Evolutionary conservation across 208 protist species (phyloP), one percentile per base, ranked within the genome.

Genomic region (Trypanosoma lewisi): DNA sequence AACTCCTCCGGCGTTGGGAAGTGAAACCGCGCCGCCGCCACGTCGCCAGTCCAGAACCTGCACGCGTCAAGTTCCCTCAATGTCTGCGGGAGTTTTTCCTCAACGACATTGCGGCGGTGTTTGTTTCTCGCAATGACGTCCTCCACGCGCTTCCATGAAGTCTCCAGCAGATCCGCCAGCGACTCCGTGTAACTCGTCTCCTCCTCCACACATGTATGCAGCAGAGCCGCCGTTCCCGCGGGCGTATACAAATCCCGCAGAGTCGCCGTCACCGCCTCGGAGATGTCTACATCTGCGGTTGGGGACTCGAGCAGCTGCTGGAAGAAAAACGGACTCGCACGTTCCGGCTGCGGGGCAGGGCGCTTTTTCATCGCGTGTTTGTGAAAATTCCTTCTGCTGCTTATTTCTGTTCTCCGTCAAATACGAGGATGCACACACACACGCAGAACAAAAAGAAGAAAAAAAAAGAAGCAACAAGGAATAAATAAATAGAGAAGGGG

Each of bases 121-220:
- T 42, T 52, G 56, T 94, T 94, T 45, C 73, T 77, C 27, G 41
- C 59, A 28, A 83, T 59, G 0, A 86, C 16, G 1, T 39, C 74
- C 69, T 91, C 87, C 27, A 94, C 87, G 17, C 73, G 52, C 6
- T 17, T 37, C 87, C 87, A 94, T 37, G 78, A 73, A 27, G 51
- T 73, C 0, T 61, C 61, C 17, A 91, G 64, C 12, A 73, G 41
- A 8, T 47, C 50, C 25, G 70, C 75, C 17, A 94, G 62, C 11
- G 42, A 33, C 23, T 73, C 60, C 8, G 74, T 70, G 0, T 54
- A 34, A 16, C 17, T 28, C n/a, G 52, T 66, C 60, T 93, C 86
- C 1, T 34, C 47, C 4, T 45, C 28, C 0, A 65, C 14, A 17
- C 74, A 59, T 11, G 19, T 11, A 12, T 63, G 36, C 25, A 82